Percentiles rank a stretch among this genome's conserved stretches.
phyloP scores from a whole-genome alignment of 2,329 filamentous ascomycete species.

The Leptodontidium sp. region DNA sequence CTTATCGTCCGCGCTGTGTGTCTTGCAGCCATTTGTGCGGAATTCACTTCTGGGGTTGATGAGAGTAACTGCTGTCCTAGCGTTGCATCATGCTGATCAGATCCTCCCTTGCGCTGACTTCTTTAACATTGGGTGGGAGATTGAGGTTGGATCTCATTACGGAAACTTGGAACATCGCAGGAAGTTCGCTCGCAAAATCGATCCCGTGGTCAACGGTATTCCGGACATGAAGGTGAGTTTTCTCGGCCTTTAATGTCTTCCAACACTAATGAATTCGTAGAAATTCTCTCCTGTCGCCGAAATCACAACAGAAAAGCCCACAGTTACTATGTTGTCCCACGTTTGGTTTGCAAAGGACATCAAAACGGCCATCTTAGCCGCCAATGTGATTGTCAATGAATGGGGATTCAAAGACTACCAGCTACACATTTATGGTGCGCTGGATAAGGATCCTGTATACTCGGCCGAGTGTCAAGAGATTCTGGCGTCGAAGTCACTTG shows the following conservation, averaged over 20 bases:
- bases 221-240: slow-evolving; percentile 21
- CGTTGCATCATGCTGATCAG: slow-evolving; percentile 63
- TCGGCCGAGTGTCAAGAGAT: slow-evolving; percentile 63
- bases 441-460: slow-evolving; percentile 68
- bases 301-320: slow-evolving; percentile 65
- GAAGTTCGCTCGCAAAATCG: slow-evolving; percentile 62
- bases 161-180: slow-evolving; percentile 64
- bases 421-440: slow-evolving; percentile 68
- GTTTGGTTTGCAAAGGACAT: slow-evolving; percentile 66
- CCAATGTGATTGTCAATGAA: slow-evolving; percentile 70
- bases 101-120: slow-evolving; percentile 65
- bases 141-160: slow-evolving; percentile 66
- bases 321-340: slow-evolving; percentile 71
- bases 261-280: not conserved
- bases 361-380: slow-evolving; percentile 68
- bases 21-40: slow-evolving; percentile 41
- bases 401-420: slow-evolving; percentile 72
- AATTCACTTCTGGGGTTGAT: slow-evolving; percentile 43
- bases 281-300: slow-evolving; percentile 67
- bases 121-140: slow-evolving; percentile 71
- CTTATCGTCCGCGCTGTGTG: slow-evolving; percentile 43
- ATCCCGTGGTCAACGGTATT: slow-evolving; percentile 65
- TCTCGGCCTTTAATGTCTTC: not conserved
- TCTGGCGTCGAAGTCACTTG: slow-evolving; percentile 44
- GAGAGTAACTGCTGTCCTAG: slow-evolving; percentile 39